Evolutionary conservation across 2,329 filamentous ascomycete genomes (phyloP), one percentile per base, ranked within the genome.

Genomic region (Knufia fluminis): DNA sequence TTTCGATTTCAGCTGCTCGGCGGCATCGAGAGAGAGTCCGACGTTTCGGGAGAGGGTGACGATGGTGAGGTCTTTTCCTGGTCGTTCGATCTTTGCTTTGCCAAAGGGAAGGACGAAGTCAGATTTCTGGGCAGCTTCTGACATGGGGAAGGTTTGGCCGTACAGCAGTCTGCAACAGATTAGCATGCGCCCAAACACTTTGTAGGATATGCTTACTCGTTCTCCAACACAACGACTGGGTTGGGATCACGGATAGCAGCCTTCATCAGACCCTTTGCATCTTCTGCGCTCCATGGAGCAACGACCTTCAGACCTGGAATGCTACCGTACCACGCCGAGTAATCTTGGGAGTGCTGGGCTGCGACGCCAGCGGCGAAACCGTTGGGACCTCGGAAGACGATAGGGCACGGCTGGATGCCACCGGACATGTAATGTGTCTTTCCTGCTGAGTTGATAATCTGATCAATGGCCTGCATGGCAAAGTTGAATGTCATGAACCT

Each of bases 401-500:
- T 91, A 77, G 97, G 97, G 76, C 92, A 98, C 63, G 92, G 92
- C 74, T 98, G 92, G 70, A 96, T 97, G 70, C 92, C 92, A 64
- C 92, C 92, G 57, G 92, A 97, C 92, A 98, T 98, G 79, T 98
- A 98, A 66, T 98, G 91, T 51, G 92, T 98, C 80, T 98, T 98
- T 66, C 89, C 92, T 61, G 78, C 92, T 44, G 91, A 97, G 82
- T 98, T 98, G 81, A 98, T 90, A 68, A 98, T 87, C 71, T 98
- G 92, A 70, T 98, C 92, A 71, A 98, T 98, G 68, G 92, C 88
- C 76, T 98, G 92, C 92, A 98, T 98, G 71, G 92, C 91, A 68
- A 97, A 97, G 81, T 98, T 98, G 82, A 95, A 97, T 65, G 92
- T 98, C 92, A 98, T 98, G 79, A 98, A 98, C 76, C 98, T 92